Evolutionary conservation across 208 protist genomes (phyloP).

Genomic region (Zelonia costaricensis): DNA sequence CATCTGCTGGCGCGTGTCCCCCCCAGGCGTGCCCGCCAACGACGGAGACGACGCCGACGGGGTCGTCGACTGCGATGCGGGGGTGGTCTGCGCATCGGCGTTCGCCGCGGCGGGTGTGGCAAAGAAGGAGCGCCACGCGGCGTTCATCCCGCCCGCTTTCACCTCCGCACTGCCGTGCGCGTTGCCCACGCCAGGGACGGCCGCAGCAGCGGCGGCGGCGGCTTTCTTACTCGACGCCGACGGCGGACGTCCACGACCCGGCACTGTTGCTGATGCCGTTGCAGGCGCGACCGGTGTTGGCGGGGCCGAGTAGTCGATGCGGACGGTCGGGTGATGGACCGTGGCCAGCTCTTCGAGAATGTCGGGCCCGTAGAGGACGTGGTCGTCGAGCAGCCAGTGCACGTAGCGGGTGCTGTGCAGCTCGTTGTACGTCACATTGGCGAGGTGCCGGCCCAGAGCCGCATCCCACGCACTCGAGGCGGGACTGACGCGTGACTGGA

Average conservation of each 20-base stretch:
- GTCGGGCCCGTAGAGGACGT: conserved; percentile 31
- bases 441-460: conserved; percentile 27
- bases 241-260: neutral
- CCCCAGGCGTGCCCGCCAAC: neutral
- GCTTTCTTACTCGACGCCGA: neutral
- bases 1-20: conserved; percentile 9
- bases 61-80: neutral
- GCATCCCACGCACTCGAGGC: conserved; percentile 37
- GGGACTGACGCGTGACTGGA: conserved; percentile 12
- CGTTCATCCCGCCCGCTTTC: conserved; percentile 3
- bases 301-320: conserved; percentile 16
- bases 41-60: neutral
- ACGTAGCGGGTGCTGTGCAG: conserved; percentile 45
- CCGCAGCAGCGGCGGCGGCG: neutral
- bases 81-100: neutral
- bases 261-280: neutral
- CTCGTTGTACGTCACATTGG: conserved; percentile 35
- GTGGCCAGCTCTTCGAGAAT: conserved; percentile 37
- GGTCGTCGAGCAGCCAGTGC: conserved; percentile 37
- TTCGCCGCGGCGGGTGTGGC: neutral
- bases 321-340: conserved; percentile 30
- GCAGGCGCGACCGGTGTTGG: neutral
- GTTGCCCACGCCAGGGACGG: too few relatives aligned
- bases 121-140: conserved; percentile 28
- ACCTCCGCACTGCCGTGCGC: too few relatives aligned